These are phyloP conservation scores for Tetrahymena malaccensis DNA, from an alignment of 73 alveolate species.

Conservation along the genomic window DNA sequence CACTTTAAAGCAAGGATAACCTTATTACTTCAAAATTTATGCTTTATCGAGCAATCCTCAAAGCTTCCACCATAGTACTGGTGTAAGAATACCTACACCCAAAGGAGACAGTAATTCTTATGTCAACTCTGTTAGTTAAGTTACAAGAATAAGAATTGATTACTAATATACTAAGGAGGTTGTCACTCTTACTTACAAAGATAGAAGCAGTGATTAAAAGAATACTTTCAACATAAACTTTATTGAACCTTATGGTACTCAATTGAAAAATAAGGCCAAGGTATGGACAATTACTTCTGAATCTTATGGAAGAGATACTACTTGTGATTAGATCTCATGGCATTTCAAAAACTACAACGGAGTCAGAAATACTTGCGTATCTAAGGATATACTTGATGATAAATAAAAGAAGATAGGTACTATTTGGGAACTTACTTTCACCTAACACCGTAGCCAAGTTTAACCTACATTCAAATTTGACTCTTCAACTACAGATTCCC, in stretches of 20 bases:
- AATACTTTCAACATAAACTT: background rate
- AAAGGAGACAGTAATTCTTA: background rate
- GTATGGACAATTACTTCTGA: background rate
- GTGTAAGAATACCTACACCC: background rate
- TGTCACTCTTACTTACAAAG: background rate
- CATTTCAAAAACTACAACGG: background rate
- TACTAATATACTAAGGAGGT: background rate
- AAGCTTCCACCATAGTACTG: background rate
- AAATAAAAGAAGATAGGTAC: background rate
- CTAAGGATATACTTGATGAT: background rate
- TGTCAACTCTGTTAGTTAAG: background rate
- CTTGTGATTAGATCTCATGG: background rate
- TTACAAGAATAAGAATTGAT: background rate
- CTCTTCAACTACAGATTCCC: background rate
- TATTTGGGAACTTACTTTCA: background rate
- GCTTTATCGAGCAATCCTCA: background rate
- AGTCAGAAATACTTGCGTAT: background rate
- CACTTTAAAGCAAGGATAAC: background rate
- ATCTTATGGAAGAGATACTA: background rate
- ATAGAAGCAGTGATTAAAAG: background rate
- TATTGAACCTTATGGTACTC: background rate
- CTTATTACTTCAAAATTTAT: background rate
- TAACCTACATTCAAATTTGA: background rate
- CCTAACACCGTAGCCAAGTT: background rate
- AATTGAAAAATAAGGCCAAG: background rate